Evolutionary conservation across 2,329 filamentous ascomycete species (phyloP), one percentile per base, ranked within the genome.

Genomic region (Pseudogymnoascus sp.): DNA sequence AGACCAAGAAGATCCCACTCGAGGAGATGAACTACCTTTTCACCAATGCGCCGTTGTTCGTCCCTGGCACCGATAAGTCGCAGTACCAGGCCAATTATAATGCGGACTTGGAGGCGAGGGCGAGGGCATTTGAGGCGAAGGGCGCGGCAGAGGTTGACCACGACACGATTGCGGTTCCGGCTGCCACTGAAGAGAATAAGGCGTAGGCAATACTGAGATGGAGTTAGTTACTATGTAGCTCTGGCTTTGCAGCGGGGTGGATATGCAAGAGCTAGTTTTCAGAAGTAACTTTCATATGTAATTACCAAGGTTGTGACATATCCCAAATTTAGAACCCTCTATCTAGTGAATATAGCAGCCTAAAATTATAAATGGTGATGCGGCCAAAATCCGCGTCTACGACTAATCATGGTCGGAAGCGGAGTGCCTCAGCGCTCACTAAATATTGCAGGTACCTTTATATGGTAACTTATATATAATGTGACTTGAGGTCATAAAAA

Each of bases 1-100:
- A 89, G 74, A 90, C 87, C 0, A 81, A 80, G 61, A 82, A 81
- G 66, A 76, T 84, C 14, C 82, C 86, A 0, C 78, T 89, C 1
- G 87, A 89, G 69, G 85, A 88, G 74, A 88, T 88, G 85, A 83
- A 86, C 66, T 81, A 82, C 63, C 76, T 88, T 49, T 88, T 88
- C 72, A 82, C 80, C n/a, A 78, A 87, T 68, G 83, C 86, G 0
- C 86, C 86, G 7, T 79, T 81, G 72, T 83, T 89, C 68, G 81
- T 89, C 6, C 80, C 84, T 1, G 79, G 80, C 2, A 81, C 81
- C 74, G 79, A 83, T 66, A 80, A 78, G 71, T 72, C 75, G 49
- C 76, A 81, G 31, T 86, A 81, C 69, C 71, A 77, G 45, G 75
- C 78, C 1, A 68, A 70, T 45, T 70, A 74, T 41, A 72, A 70